A percentile compares a stretch with the other conserved stretches of the same genome.
These are phyloP conservation scores for Saccharomyces hybrid DNA, from an alignment of 1,139 yeast species.

Conservation along the genomic window DNA sequence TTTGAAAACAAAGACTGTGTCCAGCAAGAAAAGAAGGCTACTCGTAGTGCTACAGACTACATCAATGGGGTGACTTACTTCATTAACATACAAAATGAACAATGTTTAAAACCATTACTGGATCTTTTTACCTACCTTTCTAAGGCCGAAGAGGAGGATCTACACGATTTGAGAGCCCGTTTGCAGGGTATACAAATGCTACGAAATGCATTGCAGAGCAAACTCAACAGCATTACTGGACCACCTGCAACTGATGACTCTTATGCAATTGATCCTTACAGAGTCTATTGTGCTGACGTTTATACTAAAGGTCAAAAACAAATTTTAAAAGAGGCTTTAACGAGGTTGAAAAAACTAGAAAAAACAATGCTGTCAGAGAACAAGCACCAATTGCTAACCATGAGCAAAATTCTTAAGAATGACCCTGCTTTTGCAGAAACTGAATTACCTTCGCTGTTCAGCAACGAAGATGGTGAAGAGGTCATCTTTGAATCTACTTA, in stretches of 20 bases:
- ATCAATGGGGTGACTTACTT: slow-evolving; percentile 41
- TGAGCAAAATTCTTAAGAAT: slow-evolving; percentile 20
- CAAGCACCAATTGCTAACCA: slow-evolving; percentile 18
- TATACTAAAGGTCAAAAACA: slow-evolving; percentile 22
- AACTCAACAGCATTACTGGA: slow-evolving; percentile 7
- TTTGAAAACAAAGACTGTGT: slow-evolving; percentile 20
- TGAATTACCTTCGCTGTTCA: slow-evolving; percentile 14
- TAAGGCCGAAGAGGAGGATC: slow-evolving; percentile 38
- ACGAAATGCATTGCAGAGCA: slow-evolving; percentile 22
- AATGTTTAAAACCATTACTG: slow-evolving; percentile 33
- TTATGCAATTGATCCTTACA: slow-evolving; percentile 11
- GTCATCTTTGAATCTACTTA: slow-evolving; percentile 17
- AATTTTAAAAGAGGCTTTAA: slow-evolving; percentile 17
- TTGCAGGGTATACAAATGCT: slow-evolving; percentile 46
- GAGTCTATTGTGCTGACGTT: slow-evolving; percentile 16
- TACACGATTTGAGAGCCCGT: slow-evolving; percentile 43
- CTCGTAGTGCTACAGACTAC: slow-evolving; percentile 11
- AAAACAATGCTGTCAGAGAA: slow-evolving; percentile 15
- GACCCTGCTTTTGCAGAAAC: slow-evolving; percentile 17
- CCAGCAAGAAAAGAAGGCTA: slow-evolving; percentile 11
- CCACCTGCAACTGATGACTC: not conserved
- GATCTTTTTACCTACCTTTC: slow-evolving; percentile 47
- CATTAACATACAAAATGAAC: slow-evolving; percentile 29
- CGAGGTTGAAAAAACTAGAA: slow-evolving; percentile 19
- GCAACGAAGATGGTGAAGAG: slow-evolving; percentile 10